Conservation (phyloP, 192 early-diverging fungal species). For the Coemansia sp. region DNA sequence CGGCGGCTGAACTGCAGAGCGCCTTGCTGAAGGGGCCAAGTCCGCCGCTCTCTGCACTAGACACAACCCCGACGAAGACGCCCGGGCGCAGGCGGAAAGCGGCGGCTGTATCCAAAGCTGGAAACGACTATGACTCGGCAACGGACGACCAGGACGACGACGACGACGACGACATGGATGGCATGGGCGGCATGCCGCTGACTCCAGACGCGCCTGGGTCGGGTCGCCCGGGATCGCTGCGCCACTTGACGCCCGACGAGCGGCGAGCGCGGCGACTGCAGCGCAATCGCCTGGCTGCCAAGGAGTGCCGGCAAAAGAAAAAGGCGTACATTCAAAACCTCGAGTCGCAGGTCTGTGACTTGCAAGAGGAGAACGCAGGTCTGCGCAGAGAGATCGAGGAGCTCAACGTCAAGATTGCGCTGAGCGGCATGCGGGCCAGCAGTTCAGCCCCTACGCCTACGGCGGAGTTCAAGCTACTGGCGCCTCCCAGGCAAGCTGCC, state of each 20-base stretch:
- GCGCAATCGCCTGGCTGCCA: slow-evolving; percentile 75
- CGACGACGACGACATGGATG: neutral
- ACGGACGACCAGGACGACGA: slow-evolving; percentile 16
- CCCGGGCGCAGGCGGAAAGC: slow-evolving; percentile 10
- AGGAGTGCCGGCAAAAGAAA: slow-evolving; percentile 81
- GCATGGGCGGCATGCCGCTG: slow-evolving; percentile 32
- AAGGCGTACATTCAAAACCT: slow-evolving; percentile 73
- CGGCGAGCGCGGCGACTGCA: slow-evolving; percentile 68
- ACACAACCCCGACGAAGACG: neutral
- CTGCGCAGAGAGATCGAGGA: slow-evolving; percentile 68
- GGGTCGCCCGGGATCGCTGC: slow-evolving; percentile 44
- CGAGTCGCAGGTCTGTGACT: slow-evolving; percentile 57
- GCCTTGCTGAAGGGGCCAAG: neutral
- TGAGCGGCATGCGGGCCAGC: slow-evolving; percentile 52
- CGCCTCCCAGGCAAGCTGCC: neutral
- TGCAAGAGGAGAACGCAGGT: slow-evolving; percentile 61
- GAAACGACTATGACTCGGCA: slow-evolving; percentile 12
- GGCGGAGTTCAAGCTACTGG: neutral
- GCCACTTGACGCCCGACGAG: slow-evolving; percentile 61
- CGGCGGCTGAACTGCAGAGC: neutral
- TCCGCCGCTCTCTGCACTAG: neutral
- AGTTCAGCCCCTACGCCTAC: slow-evolving; percentile 34
- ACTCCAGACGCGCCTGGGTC: slow-evolving; percentile 51
- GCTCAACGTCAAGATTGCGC: slow-evolving; percentile 59
- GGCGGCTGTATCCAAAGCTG: neutral